Conservation (phyloP, 2,329 filamentous ascomycete genomes). For the Fusarium sp. region DNA sequence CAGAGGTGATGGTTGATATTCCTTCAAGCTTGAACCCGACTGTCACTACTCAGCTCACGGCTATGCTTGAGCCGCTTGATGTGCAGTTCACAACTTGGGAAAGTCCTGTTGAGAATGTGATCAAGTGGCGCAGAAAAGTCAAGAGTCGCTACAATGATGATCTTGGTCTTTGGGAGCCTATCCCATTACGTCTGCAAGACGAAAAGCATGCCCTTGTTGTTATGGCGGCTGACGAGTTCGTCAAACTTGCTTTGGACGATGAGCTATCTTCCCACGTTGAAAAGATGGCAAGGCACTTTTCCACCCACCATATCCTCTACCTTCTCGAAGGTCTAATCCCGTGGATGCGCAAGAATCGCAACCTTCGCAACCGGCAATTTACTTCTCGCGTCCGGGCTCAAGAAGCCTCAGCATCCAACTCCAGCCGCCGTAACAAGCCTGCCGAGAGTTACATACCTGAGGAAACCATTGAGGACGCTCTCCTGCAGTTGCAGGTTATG, state of each 20-base stretch:
- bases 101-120: slow-evolving; percentile 62
- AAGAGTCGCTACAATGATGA: slow-evolving; percentile 71
- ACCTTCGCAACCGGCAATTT: slow-evolving; percentile 75
- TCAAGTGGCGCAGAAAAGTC: slow-evolving; percentile 78
- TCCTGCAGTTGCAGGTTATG: slow-evolving; percentile 76
- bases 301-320: slow-evolving; percentile 70
- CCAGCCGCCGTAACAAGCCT: slow-evolving; percentile 53
- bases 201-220: slow-evolving; percentile 74
- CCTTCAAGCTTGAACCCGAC: slow-evolving; percentile 65
- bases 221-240: slow-evolving; percentile 73
- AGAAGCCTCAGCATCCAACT: slow-evolving; percentile 43
- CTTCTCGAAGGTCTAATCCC: slow-evolving; percentile 75
- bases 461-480: slow-evolving; percentile 75
- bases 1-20: slow-evolving; percentile 83
- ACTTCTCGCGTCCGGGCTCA: slow-evolving; percentile 70
- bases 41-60: slow-evolving; percentile 59
- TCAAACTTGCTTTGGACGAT: slow-evolving; percentile 65
- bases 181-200: slow-evolving; percentile 60
- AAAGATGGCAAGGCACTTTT: slow-evolving; percentile 65
- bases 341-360: slow-evolving; percentile 78
- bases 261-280: slow-evolving; percentile 70
- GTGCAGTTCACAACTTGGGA: slow-evolving; percentile 60
- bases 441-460: slow-evolving; percentile 70
- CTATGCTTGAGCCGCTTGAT: slow-evolving; percentile 63
- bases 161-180: slow-evolving; percentile 73